Base-by-base conservation (phyloP, 495 filamentous ascomycete species). In the Hyaloscypha variabilis region DNA sequence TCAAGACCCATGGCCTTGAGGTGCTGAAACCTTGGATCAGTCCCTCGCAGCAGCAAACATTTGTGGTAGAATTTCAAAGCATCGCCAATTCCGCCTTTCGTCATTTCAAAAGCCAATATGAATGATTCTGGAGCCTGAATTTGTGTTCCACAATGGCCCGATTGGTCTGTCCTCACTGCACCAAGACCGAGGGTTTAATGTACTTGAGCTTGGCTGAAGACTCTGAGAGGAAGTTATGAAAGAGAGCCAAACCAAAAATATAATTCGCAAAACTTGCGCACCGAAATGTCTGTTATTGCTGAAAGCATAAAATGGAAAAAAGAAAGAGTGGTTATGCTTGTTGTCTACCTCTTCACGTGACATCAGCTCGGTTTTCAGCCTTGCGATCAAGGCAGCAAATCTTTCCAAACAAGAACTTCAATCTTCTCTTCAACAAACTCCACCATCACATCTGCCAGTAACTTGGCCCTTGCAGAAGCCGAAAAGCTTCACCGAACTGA, bases 11-110 rank as follows among this genome's bases (percentile, higher is more conserved):
- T 60, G 5, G 72, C 62, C 28, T 67, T 56, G n/a, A 80, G 71
- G 28, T 58, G 72, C 61, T 67, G 56, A 56, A n/a, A 74, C 73
- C 58, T 82, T 82, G 36, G 71, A 60, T 1, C 64, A 29, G 52
- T 79, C 73, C 54, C 81, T 79, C 11, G 74, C 72, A 6, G 77
- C 75, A 0, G 79, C 80, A 60, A 78, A 81, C 73, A 74, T 39
- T 66, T 61, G 2, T 69, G 54, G 55, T 72, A 69, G 66, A 78
- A 79, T 42, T 56, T 69, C 6, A 54, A 17, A 24, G 21, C 23
- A 28, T 54, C 51, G 8, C 51, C 51, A 17, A 54, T 54, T 62
- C 79, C 76, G 31, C 75, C 79, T n/a, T n/a, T n/a, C n/a, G n/a
- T n/a, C n/a, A n/a, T n/a, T n/a, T n/a, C n/a, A n/a, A n/a, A n/a